These are phyloP conservation scores for Cicer arietinum DNA, from an alignment of 306 rosid species.

Conservation along the genomic window DNA sequence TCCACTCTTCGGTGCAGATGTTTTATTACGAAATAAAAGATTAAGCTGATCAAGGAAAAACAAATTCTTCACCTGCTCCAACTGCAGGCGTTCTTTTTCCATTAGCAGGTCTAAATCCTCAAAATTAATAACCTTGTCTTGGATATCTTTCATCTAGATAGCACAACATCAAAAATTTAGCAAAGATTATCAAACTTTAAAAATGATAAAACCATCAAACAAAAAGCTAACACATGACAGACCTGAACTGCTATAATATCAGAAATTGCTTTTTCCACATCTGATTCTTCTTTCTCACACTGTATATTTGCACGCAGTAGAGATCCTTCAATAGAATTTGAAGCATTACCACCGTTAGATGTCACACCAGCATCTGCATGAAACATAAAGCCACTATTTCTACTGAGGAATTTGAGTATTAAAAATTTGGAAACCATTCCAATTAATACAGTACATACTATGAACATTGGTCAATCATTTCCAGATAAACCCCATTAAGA, in stretches of 20 bases:
- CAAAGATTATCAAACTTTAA: neutral
- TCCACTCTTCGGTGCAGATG: slow-evolving; percentile 48
- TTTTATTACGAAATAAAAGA: slow-evolving; percentile 55
- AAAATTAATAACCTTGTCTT: slow-evolving; percentile 62
- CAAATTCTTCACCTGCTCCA: slow-evolving; percentile 75
- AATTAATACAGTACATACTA: neutral
- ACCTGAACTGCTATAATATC: slow-evolving; percentile 72
- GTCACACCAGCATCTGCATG: slow-evolving; percentile 58
- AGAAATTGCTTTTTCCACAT: slow-evolving; percentile 71
- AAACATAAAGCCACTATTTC: slow-evolving; percentile 41
- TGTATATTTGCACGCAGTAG: slow-evolving; percentile 60
- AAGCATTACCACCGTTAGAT: slow-evolving; percentile 50
- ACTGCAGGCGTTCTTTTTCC: slow-evolving; percentile 75
- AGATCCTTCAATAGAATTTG: slow-evolving; percentile 49
- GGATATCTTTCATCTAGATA: slow-evolving; percentile 74
- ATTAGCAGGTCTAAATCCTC: slow-evolving; percentile 73
- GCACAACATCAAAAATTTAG: slow-evolving; percentile 46
- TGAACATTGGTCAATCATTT: slow-evolving; percentile 29
- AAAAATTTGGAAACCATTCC: slow-evolving; percentile 30
- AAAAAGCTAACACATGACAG: slow-evolving; percentile 13
- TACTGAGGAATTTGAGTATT: slow-evolving; percentile 19
- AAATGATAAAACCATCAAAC: neutral
- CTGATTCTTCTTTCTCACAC: slow-evolving; percentile 68
- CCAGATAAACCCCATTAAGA: slow-evolving; percentile 19
- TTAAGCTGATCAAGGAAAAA: slow-evolving; percentile 79